Conservation (phyloP, 805 yeast genomes). For the Candida ascalaphidarum region DNA sequence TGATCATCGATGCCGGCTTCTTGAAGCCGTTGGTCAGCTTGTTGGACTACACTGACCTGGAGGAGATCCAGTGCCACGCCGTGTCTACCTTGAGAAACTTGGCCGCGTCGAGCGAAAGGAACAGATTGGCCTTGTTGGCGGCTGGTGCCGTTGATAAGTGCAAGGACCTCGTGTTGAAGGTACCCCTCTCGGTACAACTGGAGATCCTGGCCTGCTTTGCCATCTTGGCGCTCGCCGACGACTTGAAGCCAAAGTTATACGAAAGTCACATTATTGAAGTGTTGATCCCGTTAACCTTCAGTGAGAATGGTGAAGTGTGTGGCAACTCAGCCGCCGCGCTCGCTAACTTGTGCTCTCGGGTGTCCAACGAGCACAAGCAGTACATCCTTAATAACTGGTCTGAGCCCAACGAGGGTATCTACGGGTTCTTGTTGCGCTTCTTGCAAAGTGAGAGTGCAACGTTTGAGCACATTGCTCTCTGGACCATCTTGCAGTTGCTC, state of each 20-base stretch:
- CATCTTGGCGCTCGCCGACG: conserved; percentile 92
- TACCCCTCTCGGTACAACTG: conserved; percentile 89
- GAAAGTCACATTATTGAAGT: conserved; percentile 82
- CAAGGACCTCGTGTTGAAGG: conserved; percentile 72
- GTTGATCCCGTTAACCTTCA: conserved; percentile 82
- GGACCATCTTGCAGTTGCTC: conserved; percentile 90
- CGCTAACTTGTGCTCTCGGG: conserved; percentile 90
- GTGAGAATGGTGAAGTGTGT: conserved; percentile 87
- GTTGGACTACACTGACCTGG: conserved; percentile 77
- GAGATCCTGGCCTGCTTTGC: conserved; percentile 98
- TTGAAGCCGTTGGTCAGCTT: conserved; percentile 81
- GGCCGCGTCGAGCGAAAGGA: conserved; percentile 92
- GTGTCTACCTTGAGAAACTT: conserved; percentile 91
- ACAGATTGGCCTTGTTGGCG: conserved; percentile 82
- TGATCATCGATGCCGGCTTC: conserved; percentile 95
- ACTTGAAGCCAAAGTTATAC: conserved; percentile 75
- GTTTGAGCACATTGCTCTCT: conserved; percentile 94
- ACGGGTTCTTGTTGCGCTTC: conserved; percentile 75
- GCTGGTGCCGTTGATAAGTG: conserved; percentile 95
- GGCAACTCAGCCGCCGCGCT: conserved; percentile 98
- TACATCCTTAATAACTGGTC: conserved; percentile 75
- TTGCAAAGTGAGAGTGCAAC: conserved; percentile 81
- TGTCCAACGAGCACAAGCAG: conserved; percentile 60
- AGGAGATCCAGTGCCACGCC: conserved; percentile 97
- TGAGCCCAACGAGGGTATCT: conserved; percentile 74